These are phyloP conservation scores for Solanum hybrid DNA, from an alignment of 305 asterid genomes.

Conservation along the genomic window DNA sequence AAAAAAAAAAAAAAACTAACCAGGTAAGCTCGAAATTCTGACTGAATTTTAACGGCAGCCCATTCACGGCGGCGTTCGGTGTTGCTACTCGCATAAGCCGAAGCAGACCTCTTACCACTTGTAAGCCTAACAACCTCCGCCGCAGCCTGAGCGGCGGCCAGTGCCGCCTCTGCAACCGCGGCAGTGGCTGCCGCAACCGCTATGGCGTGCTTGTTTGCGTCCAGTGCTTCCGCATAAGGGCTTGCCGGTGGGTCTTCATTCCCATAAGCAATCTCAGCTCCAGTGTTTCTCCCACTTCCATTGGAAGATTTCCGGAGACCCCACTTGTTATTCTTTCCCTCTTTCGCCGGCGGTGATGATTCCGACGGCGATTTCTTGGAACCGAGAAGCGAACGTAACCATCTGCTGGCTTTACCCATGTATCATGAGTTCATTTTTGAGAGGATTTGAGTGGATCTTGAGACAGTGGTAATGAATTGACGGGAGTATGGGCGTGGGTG, in stretches of 20 bases:
- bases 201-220: conserved; percentile 78
- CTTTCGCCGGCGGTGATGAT: conserved; percentile 23
- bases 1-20: conserved; percentile 23
- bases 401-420: conserved; percentile 68
- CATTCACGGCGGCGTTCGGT: conserved; percentile 41
- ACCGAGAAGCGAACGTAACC: conserved; percentile 65
- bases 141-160: conserved; percentile 95
- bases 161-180: conserved; percentile 93
- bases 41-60: conserved; percentile 81
- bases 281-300: not conserved
- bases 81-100: not conserved
- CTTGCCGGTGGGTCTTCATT: conserved; percentile 19
- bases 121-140: conserved; percentile 77
- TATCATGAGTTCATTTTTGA: conserved; percentile 16
- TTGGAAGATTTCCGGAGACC: conserved; percentile 11
- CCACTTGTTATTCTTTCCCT: conserved; percentile 22
- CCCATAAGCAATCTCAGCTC: conserved; percentile 1
- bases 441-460: not conserved
- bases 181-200: conserved; percentile 99
- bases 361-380: conserved; percentile 33
- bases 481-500: conserved; percentile 13
- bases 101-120: conserved; percentile 34
- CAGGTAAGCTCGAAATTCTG: conserved; percentile 89
- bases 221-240: conserved; percentile 38
- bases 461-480: conserved; percentile 14